Evolutionary conservation across 768 basidiomycete species (phyloP).

Genomic region (Leccinum rimulosum): DNA sequence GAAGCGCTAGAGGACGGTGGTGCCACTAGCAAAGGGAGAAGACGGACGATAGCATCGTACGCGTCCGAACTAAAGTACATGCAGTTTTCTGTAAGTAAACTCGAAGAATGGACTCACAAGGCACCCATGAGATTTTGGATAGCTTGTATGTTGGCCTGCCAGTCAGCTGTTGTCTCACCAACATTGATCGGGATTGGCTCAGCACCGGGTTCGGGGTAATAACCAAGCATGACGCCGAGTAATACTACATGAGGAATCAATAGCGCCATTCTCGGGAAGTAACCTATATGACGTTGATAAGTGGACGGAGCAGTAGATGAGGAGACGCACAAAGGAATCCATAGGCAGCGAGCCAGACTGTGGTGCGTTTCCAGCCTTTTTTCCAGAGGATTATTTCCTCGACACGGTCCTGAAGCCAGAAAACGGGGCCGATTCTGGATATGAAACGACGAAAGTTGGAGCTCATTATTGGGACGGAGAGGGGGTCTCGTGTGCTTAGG

Average conservation of each 20-base stretch:
- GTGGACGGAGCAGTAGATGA: background rate
- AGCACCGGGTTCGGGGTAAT: conserved; percentile 46
- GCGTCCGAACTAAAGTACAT: background rate
- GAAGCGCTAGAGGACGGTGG: background rate
- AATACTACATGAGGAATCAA: conserved; percentile 64
- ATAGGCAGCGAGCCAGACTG: conserved; percentile 73
- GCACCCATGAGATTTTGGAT: conserved; percentile 91
- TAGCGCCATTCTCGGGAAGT: conserved; percentile 69
- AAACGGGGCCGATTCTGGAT: conserved; percentile 69
- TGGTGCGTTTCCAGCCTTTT: conserved; percentile 68
- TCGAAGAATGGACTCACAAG: conserved; percentile 47
- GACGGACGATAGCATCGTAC: conserved; percentile 51
- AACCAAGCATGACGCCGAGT: conserved; percentile 63
- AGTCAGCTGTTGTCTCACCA: conserved; percentile 68
- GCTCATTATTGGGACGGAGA: conserved; percentile 75
- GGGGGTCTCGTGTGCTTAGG: conserved; percentile 59
- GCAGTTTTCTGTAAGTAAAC: background rate
- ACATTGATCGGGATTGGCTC: conserved; percentile 37
- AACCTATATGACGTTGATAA: conserved; percentile 46
- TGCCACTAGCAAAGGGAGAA: conserved; percentile 41
- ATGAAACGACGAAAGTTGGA: conserved; percentile 70
- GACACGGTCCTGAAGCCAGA: conserved; percentile 86
- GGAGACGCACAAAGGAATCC: conserved; percentile 70
- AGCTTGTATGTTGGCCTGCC: conserved; percentile 84
- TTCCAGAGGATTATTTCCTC: conserved; percentile 88